Evolutionary conservation across 352 stramenopile genomes (phyloP).

Genomic region (Phytophthora podocarpi): DNA sequence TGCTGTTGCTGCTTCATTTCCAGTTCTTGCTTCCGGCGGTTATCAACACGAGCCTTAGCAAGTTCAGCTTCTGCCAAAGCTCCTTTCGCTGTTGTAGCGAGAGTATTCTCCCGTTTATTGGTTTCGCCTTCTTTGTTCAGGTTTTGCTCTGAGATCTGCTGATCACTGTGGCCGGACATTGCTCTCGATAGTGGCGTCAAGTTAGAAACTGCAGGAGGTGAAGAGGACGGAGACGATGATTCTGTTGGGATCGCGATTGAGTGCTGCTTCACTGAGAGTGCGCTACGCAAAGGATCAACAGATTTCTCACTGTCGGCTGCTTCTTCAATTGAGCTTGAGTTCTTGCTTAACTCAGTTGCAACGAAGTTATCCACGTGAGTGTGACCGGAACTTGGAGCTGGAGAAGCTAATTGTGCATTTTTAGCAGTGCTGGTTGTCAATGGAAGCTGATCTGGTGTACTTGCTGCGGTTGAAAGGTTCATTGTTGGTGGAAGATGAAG

Average conservation of each 20-base stretch:
- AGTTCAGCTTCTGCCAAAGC: conserved; percentile 73
- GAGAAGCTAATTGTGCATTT: background rate
- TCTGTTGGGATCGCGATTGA: background rate
- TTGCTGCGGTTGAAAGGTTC: background rate
- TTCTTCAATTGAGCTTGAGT: background rate
- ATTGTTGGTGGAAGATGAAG: conserved; percentile 18
- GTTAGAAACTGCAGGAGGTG: background rate
- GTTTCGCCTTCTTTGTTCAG: background rate
- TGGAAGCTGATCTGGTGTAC: background rate
- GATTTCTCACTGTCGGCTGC: background rate
- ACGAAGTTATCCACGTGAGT: background rate
- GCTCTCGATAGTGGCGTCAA: background rate
- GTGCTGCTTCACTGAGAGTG: conserved; percentile 4
- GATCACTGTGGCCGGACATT: background rate
- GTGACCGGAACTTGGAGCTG: background rate
- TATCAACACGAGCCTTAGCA: conserved; percentile 69
- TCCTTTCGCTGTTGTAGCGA: conserved; percentile 57
- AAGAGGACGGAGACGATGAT: background rate
- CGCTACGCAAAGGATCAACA: conserved; percentile 1
- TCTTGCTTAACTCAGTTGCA: conserved; percentile 1
- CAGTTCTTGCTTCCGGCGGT: conserved; percentile 56
- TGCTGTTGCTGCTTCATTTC: conserved; percentile 51
- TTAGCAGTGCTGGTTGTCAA: background rate
- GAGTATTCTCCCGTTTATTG: conserved; percentile 41
- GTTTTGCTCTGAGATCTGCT: background rate